Evolutionary conservation across 768 basidiomycete genomes (phyloP).

Genomic region (Hydnum rufescens): DNA sequence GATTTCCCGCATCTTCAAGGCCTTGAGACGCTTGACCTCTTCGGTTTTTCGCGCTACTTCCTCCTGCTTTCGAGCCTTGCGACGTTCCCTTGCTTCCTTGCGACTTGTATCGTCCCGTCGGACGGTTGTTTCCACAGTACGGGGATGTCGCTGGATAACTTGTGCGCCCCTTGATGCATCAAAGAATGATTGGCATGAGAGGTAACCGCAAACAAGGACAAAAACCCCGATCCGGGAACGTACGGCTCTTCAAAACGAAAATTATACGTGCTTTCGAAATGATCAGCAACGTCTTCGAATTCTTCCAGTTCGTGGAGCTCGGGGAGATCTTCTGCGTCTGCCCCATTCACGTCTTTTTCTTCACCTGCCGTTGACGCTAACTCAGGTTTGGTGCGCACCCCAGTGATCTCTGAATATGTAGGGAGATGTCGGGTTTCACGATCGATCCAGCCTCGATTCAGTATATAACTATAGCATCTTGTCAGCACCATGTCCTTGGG

Average conservation of each 20-base stretch:
- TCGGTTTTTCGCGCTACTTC: slow-evolving; percentile 54
- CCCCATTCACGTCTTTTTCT: slow-evolving; percentile 10
- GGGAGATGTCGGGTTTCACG: slow-evolving; percentile 50
- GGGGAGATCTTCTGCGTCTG: slow-evolving; percentile 14
- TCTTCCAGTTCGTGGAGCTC: slow-evolving; percentile 12
- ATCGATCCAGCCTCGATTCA: slow-evolving; percentile 97
- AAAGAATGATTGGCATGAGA: slow-evolving; percentile 9
- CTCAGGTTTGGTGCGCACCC: slow-evolving; percentile 11
- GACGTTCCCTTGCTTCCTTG: slow-evolving; percentile 66
- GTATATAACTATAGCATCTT: slow-evolving; percentile 50
- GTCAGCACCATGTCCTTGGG: slow-evolving; percentile 1
- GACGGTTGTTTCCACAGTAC: slow-evolving; percentile 30
- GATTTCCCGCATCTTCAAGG: slow-evolving; percentile 70
- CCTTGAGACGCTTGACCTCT: slow-evolving; percentile 61
- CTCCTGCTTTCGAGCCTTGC: slow-evolving; percentile 60
- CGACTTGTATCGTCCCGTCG: slow-evolving; percentile 59
- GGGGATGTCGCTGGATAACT: slow-evolving; percentile 55
- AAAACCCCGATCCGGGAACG: slow-evolving; percentile 19
- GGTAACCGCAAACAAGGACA: neutral
- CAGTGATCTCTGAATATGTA: slow-evolving; percentile 65
- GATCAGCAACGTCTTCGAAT: slow-evolving; percentile 31
- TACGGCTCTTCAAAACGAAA: slow-evolving; percentile 95
- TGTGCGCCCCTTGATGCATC: slow-evolving; percentile 33
- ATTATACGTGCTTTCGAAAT: slow-evolving; percentile 92
- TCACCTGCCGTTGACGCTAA: slow-evolving; percentile 3